Evolutionary conservation across 495 filamentous ascomycete genomes (phyloP), one percentile per base, ranked within the genome.

Genomic region (Choiromyces venosus): DNA sequence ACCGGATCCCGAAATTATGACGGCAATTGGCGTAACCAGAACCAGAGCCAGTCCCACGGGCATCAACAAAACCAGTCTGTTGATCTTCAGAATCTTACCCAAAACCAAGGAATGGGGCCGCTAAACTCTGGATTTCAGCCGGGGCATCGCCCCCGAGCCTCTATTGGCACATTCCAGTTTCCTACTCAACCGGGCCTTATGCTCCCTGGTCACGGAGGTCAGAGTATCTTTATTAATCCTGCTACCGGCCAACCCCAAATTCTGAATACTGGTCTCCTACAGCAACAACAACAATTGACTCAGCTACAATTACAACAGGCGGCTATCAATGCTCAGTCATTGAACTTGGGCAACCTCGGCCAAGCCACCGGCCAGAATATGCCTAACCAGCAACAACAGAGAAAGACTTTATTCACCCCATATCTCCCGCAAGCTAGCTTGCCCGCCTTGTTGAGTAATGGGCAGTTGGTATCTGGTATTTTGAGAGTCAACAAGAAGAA

Each of bases 401-500:
- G 96, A 77, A 99, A 99, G 86, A 99, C 95, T 6, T 87, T 99
- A 3, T 99, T 99, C 85, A 98, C 95, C 78, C 95, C 96, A 73
- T 99, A 99, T 79, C 87, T 99, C 46, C 96, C 95, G 8, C 95
- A 99, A 82, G 96, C 96, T 35, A 97, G 91, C 65, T 86, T 99
- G 25, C 95, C 95, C 61, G 95, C 93, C 37, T 87, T 99, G 39
- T 87, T 99, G 71, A 88, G 89, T 77, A 93, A 98, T 76, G 95
- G 94, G 19, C 93, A 97, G 81, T 89, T 99, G 65, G 95, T 99
- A 46, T 92, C 95, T 67, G 95, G 95, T 85, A 93, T 97, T 78
- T 90, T 99, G 56, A 91, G 95, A 65, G 95, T 99, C 71, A 99
- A 99, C 86, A 99, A 98, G 86, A 99, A 99, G 86, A 99, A 99